Base-by-base conservation (phyloP, 257 asterid species). In the Nicotiana tabacum region DNA sequence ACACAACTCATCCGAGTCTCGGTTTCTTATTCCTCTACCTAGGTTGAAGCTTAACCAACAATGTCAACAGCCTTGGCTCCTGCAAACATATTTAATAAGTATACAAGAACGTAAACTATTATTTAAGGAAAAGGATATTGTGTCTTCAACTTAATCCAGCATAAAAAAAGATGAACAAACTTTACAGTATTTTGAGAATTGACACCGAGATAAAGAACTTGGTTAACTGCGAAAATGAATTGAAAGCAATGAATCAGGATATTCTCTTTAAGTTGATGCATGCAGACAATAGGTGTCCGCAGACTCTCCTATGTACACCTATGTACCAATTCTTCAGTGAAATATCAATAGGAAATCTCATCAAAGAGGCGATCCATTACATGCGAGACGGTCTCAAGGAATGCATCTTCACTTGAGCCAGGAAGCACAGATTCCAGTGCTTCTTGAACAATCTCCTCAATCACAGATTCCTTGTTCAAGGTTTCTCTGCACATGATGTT, bases 401-500 rank as follows among this genome's bases (percentile, higher is more conserved):
- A 90, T 12, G 93, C 90, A 43, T 85, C 92, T 87, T 95, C 98
- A 72, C 94, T 89, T 1, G 92, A 90, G 77, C 88, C 82, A 2
- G 97, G 98, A 65, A 94, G 93, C 37, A 92, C 88, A 1, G 90
- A 89, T 67, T 90, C 97, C 72, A 81, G 86, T 27, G 97, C 97
- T 86, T 92, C 98, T 81, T 80, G 85, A 83, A 95, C 87, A 13
- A 95, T 92, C 85, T 90, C 92, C 88, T 95, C 99, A 9, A 95
- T 80, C 56, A 89, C 83, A 5, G 99, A 92, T 85, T 84, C 90
- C 85, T 89, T 90, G 80, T 87, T 90, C 86, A 94, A 86, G 1
- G 91, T 92, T 37, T 90, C 90, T 78, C 98, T 88, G 90, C 97
- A 94, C 94, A 94, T 91, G 72, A 95, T 88, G 88, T 76, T 92